Base-by-base conservation (phyloP, 2,329 filamentous ascomycete species). In the Talaromyces sp. region DNA sequence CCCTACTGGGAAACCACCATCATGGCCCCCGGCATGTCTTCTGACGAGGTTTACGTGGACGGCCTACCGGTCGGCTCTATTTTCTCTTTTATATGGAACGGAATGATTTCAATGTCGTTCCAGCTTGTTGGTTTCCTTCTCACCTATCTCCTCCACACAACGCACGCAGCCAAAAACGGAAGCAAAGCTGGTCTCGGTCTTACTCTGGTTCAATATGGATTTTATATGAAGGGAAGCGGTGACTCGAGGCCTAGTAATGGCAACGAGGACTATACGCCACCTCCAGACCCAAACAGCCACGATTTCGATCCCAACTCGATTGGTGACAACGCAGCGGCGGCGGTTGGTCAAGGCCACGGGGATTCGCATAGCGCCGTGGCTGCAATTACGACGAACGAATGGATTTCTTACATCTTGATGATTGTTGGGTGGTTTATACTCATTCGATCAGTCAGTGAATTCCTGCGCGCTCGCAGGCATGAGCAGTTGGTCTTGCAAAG, bases 1-100 rank as follows among this genome's bases (percentile, higher is more conserved):
- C 95, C 95, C 0, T 99, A 99, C 77, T 99, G 95, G 95, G 95
- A 99, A 80, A 99, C 95, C 6, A 98, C 95, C 0, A 97, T 99
- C 65, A 84, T 99, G 56, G 93, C 93, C 0, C 95, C 95, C 0
- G 95, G 93, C 59, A 86, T 95, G 65, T 90, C 89, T n/a, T 86
- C 88, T 43, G 93, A 98, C 71, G 95, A 99, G 75, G 93, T 99
- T 54, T 99, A 95, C 71, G 90, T 99, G 60, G 95, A 99, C 73
- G 95, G 95, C 68, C 88, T 99, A 71, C 92, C 96, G 3, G 95
- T 91, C 78, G 87, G 81, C 81, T 93, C 92, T 66, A 82, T 93
- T 81, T 93, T 93, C 77, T 90, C 81, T 73, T 90, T 90, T 70
- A 85, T 81, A 62, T 91, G 83, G 81, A 93, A 80, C 55, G 90